Percentiles rank a stretch among this genome's conserved stretches.
phyloP scores from a whole-genome alignment of 768 basidiomycete genomes.

The Suillus luteus region DNA sequence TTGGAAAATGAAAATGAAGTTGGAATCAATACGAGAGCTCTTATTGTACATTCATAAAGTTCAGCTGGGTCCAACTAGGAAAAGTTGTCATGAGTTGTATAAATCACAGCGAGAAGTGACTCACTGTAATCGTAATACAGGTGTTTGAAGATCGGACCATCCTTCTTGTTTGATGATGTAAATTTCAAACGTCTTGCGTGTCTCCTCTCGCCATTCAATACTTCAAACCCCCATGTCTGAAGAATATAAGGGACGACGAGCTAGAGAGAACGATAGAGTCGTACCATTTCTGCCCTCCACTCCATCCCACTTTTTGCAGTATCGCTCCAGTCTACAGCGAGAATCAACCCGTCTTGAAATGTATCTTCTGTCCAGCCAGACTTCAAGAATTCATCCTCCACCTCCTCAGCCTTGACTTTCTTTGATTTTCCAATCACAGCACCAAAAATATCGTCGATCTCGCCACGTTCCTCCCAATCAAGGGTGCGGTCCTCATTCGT shows the following conservation, averaged over 20 bases:
- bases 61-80: constrained; percentile 23
- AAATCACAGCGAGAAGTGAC: constrained; percentile 23
- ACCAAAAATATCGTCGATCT: constrained; percentile 65
- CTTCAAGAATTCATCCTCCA: constrained; percentile 47
- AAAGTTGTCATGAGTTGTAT: constrained; percentile 17
- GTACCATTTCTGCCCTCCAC: constrained; percentile 71
- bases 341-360: constrained; percentile 35
- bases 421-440: constrained; percentile 55
- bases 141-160: constrained; percentile 47
- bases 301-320: constrained; percentile 59
- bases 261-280: constrained; percentile 1
- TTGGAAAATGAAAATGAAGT: background rate
- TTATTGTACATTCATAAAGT: background rate
- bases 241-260: constrained; percentile 7
- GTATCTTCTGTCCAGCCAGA: constrained; percentile 45
- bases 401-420: constrained; percentile 48
- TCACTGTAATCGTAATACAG: constrained; percentile 71
- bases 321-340: constrained; percentile 53
- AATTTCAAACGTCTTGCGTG: constrained; percentile 65
- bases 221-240: constrained; percentile 67
- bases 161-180: constrained; percentile 58
- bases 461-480: constrained; percentile 54
- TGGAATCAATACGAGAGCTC: background rate
- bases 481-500: constrained; percentile 58
- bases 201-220: constrained; percentile 57